Base-by-base conservation (phyloP, 306 rosid species). In the Amphicarpaea edgeworthii region DNA sequence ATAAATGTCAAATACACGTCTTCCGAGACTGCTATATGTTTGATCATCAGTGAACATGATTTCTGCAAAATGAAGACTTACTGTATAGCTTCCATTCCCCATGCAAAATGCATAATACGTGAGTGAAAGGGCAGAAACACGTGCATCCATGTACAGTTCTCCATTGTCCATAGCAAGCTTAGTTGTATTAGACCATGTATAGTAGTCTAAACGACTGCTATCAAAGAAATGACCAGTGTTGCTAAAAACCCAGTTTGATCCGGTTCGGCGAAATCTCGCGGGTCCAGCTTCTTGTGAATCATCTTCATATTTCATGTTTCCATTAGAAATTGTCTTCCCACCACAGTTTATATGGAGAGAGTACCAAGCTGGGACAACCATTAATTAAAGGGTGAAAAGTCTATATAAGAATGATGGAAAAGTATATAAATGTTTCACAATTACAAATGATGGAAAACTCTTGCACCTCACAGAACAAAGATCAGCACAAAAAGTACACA, bases 311-410 rank as follows among this genome's bases (percentile, higher is more conserved):
- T 50, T 43, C 8, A 57, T 9, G 37, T 61, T 79, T 20, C 78
- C 83, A 72, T 37, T 65, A 4, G 79, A 46, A 6, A 58, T 49
- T 12, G 42, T 64, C 72, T 76, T 81, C 34, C 97, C 94, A 7
- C 97, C 97, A 58, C 93, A 89, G 68, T 91, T 91, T 76, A 91
- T 84, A 66, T 23, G 86, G 41, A 91, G 75, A 73, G 86, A 83
- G 80, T 86, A 87, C 65, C 3, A 17, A 19, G n/a, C 84, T 80
- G 77, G 63, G 61, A 43, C 2, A 26, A 32, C 16, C 37, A 77
- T 38, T 53, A 68, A 77, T 38, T 53, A 68, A 43, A 3, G 5
- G 21, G 62, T 68, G 12, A 21, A 73, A 65, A 45, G 16, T 1
- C 24, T n/a, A n/a, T n/a, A n/a, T n/a, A n/a, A n/a, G n/a, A n/a